These are phyloP conservation scores for Phascolomyces articulosus DNA, from an alignment of 371 early-diverging fungal genomes.

Conservation along the genomic window DNA sequence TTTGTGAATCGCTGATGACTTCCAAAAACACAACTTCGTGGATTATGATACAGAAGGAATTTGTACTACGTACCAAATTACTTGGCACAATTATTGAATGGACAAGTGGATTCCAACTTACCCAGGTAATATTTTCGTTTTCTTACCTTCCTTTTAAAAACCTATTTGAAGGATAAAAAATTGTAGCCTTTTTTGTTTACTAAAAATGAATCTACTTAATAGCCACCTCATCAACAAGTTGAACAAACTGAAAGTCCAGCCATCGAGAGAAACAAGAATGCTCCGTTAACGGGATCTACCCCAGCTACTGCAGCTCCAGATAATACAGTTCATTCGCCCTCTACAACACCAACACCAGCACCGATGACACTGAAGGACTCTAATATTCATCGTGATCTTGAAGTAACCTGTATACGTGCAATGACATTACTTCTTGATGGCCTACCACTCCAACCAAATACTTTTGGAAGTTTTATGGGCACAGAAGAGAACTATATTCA, in stretches of 20 bases:
- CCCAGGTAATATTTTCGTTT: conserved; percentile 5
- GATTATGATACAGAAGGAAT: conserved; percentile 79
- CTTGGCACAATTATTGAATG: conserved; percentile 81
- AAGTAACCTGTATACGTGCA: conserved; percentile 79
- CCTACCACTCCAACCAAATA: conserved; percentile 75
- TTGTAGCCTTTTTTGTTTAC: no score
- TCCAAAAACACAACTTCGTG: conserved; percentile 60
- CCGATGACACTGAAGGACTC: background rate
- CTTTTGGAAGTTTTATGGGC: background rate
- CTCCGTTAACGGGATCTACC: background rate
- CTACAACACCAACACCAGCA: background rate
- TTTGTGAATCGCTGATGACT: conserved; percentile 76
- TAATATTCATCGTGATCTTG: conserved; percentile 63
- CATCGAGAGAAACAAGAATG: background rate
- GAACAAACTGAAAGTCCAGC: background rate
- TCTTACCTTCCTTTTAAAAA: no score
- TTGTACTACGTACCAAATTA: conserved; percentile 78
- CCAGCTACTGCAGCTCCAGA: background rate
- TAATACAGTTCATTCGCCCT: background rate
- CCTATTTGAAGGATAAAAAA: no score
- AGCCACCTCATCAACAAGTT: background rate
- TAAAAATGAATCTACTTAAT: background rate
- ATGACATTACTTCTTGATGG: conserved; percentile 76
- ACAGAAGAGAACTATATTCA: background rate
- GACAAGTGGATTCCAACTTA: conserved; percentile 71